Percentiles rank a stretch among this genome's conserved stretches.
Evolutionary conservation across 2,329 filamentous ascomycete species (phyloP).

Genomic region (Sarocladium kiliense): DNA sequence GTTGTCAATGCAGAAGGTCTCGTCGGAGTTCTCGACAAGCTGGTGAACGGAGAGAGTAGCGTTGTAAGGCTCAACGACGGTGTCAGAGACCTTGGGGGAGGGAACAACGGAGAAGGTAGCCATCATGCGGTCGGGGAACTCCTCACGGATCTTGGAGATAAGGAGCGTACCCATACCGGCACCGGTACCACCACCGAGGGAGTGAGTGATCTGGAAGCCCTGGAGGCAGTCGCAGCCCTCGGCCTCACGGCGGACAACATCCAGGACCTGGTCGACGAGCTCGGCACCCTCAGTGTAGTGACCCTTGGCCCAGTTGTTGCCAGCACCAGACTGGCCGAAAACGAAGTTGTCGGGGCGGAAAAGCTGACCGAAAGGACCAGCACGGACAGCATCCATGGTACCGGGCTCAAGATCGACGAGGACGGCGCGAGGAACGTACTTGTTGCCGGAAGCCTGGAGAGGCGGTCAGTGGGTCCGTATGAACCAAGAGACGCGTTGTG

Average conservation of each 20-base stretch:
- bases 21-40: conserved; percentile 99
- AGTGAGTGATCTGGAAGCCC: conserved; percentile 99
- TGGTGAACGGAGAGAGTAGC: conserved; percentile 98
- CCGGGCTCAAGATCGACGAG: conserved; percentile 99
- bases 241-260: conserved; percentile 97
- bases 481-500: conserved; percentile 2
- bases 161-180: conserved; percentile 99
- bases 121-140: conserved; percentile 99
- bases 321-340: conserved; percentile 98
- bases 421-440: conserved; percentile 98
- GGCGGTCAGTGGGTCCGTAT: conserved; percentile 3
- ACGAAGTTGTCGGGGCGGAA: conserved; percentile 99
- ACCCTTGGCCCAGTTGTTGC: conserved; percentile 99
- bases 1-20: conserved; percentile 99
- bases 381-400: conserved; percentile 99
- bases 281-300: conserved; percentile 99
- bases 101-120: conserved; percentile 98
- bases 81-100: conserved; percentile 99
- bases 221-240: conserved; percentile 99
- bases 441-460: conserved; percentile 83
- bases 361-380: conserved; percentile 95
- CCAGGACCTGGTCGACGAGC: conserved; percentile 95
- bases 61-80: conserved; percentile 99
- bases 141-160: conserved; percentile 99
- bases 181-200: conserved; percentile 99